Conservation (phyloP, 805 yeast genomes). For the Sugiyamaella marilandica region DNA sequence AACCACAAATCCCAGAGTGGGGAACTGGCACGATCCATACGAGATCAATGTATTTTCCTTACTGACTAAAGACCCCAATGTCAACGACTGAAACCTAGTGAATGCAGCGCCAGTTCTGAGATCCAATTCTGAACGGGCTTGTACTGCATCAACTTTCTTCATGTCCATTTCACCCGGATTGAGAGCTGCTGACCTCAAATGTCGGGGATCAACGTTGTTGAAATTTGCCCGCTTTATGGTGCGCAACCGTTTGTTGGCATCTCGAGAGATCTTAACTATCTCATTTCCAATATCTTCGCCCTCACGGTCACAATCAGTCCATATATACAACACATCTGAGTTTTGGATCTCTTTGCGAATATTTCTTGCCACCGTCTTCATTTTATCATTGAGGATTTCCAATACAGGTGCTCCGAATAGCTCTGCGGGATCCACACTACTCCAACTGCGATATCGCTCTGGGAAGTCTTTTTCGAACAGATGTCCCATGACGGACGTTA, state of each 20-base stretch:
- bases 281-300: constrained; percentile 93
- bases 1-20: constrained; percentile 93
- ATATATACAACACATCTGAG: constrained; percentile 70
- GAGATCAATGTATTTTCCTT: constrained; percentile 45
- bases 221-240: constrained; percentile 72
- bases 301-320: constrained; percentile 99
- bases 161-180: constrained; percentile 60
- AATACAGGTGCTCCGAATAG: constrained; percentile 69
- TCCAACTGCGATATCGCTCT: constrained; percentile 50
- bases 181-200: constrained; percentile 68
- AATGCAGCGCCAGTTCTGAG: constrained; percentile 84
- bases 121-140: constrained; percentile 82
- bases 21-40: constrained; percentile 94
- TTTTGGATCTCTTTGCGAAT: constrained; percentile 59
- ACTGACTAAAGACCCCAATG: constrained; percentile 32
- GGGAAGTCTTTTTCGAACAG: constrained; percentile 62
- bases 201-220: constrained; percentile 76
- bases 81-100: constrained; percentile 69
- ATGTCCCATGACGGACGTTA: constrained; percentile 94
- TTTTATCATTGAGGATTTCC: constrained; percentile 37
- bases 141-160: constrained; percentile 75
- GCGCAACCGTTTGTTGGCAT: constrained; percentile 44
- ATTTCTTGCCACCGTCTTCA: constrained; percentile 53
- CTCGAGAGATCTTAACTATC: constrained; percentile 62
- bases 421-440: constrained; percentile 55